Evolutionary conservation across 2,329 filamentous ascomycete species (phyloP).

Genomic region (Xylariaceae sp.): DNA sequence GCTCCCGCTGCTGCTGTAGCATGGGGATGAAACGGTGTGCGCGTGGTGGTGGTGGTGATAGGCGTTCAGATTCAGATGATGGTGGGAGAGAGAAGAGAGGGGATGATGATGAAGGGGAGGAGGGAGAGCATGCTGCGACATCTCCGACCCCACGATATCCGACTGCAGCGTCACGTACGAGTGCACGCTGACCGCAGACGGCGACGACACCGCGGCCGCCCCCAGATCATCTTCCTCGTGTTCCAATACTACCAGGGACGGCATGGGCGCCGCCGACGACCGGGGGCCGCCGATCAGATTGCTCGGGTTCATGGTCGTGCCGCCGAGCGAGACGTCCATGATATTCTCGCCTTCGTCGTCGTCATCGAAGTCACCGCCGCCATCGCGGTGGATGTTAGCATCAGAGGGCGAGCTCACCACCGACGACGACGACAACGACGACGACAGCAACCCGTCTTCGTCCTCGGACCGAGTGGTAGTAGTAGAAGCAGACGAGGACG

Average conservation of each 20-base stretch:
- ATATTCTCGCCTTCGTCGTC: slow-evolving; percentile 45
- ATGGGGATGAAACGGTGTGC: slow-evolving; percentile 56
- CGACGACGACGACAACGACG: too few relatives aligned
- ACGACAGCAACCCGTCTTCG: too few relatives aligned
- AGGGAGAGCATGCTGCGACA: too few relatives aligned
- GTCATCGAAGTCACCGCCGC: too few relatives aligned
- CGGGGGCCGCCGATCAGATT: slow-evolving; percentile 30
- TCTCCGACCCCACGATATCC: too few relatives aligned
- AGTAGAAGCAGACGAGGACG: slow-evolving; percentile 53
- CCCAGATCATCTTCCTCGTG: too few relatives aligned
- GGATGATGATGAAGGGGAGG: too few relatives aligned
- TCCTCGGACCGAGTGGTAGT: slow-evolving; percentile 45
- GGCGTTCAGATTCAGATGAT: slow-evolving; percentile 39
- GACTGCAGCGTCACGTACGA: slow-evolving; percentile 37
- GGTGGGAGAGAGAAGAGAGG: slow-evolving; percentile 26
- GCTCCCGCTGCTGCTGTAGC: slow-evolving; percentile 50
- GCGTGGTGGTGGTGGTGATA: slow-evolving; percentile 48
- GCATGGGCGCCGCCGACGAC: slow-evolving; percentile 38
- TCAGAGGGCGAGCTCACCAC: too few relatives aligned
- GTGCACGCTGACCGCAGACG: slow-evolving; percentile 38
- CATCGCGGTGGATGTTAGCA: too few relatives aligned
- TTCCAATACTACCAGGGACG: too few relatives aligned
- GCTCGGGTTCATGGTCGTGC: slow-evolving; percentile 34
- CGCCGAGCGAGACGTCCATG: slow-evolving; percentile 39
- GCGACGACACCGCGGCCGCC: slow-evolving; percentile 34